Evolutionary conservation across 2,329 filamentous ascomycete genomes (phyloP).

Genomic region (Claviceps cyperi): DNA sequence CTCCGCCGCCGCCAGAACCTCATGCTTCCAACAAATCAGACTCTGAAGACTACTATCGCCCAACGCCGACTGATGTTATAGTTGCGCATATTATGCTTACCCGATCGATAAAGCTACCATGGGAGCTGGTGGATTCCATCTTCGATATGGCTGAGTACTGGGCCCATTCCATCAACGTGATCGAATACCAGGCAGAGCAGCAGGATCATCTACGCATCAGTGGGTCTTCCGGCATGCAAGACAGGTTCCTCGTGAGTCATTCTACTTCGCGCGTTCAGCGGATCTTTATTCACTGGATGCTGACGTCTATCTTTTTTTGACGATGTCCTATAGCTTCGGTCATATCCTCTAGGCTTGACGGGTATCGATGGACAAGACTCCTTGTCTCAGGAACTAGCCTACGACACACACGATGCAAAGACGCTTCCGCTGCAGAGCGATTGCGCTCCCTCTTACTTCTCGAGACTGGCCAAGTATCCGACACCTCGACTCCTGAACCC

Average conservation of each 20-base stretch:
- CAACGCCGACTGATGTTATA: conserved; percentile 33
- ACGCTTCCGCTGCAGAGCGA: conserved; percentile 15
- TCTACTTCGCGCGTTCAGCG: too few relatives aligned
- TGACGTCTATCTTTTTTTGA: neutral
- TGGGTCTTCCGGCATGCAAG: conserved; percentile 13
- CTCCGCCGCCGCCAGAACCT: neutral
- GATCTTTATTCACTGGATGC: neutral
- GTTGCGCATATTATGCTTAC: conserved; percentile 33
- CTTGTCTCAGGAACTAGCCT: conserved; percentile 15
- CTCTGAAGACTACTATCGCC: conserved; percentile 13
- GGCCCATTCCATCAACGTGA: conserved; percentile 30
- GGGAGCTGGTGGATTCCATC: conserved; percentile 40
- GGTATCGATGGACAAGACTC: conserved; percentile 13
- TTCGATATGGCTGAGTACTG: conserved; percentile 50
- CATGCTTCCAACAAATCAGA: conserved; percentile 4
- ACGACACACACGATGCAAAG: conserved; percentile 15
- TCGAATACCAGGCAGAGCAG: conserved; percentile 15
- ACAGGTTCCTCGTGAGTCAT: conserved; percentile 20
- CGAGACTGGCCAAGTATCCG: conserved; percentile 22
- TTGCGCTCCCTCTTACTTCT: conserved; percentile 16
- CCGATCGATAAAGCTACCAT: conserved; percentile 29
- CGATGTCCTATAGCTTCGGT: conserved; percentile 18
- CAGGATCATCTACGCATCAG: conserved; percentile 10
- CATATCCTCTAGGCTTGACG: conserved; percentile 23
- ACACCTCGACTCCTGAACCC: conserved; percentile 30